phyloP scores from a whole-genome alignment of 2,329 filamentous ascomycete genomes.

The Ceratocystis lukuohia region DNA sequence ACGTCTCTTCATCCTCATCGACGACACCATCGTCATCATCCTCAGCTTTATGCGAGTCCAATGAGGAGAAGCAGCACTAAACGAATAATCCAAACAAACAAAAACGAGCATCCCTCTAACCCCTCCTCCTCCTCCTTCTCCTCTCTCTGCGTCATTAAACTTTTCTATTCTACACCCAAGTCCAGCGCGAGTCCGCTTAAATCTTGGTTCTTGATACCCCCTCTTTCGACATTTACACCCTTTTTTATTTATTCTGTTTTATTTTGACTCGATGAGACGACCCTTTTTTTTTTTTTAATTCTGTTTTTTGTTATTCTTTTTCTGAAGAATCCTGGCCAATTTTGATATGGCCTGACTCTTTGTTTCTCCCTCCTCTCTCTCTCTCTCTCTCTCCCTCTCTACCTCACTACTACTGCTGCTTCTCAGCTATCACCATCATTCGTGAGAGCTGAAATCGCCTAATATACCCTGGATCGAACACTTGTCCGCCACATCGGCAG shows the following conservation, averaged over 20 bases:
- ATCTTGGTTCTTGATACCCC: background rate
- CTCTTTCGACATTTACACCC: background rate
- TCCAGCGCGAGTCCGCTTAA: background rate
- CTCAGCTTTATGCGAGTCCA: conserved; percentile 1
- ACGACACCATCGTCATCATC: background rate
- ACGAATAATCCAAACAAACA: background rate
- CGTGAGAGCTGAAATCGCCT: background rate
- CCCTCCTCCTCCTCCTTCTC: background rate
- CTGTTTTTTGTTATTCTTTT: background rate
- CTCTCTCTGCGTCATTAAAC: background rate
- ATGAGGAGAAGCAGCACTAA: conserved; percentile 2
- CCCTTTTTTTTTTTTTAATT: background rate
- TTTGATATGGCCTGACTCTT: background rate
- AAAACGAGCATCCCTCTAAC: background rate
- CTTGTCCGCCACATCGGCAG: conserved; percentile 8
- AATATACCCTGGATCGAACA: background rate
- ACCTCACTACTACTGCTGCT: background rate
- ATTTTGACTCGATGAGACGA: conserved; percentile 1
- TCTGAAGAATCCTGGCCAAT: background rate
- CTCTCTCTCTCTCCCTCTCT: background rate
- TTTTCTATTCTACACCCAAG: background rate
- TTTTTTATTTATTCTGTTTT: conserved; percentile 5
- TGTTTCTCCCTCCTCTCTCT: background rate
- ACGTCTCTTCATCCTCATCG: background rate
- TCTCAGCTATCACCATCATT: background rate